A percentile compares a stretch with the other conserved stretches of the same genome.
These are phyloP conservation scores for Talaromyces liani DNA, from an alignment of 495 filamentous ascomycete species.

Conservation along the genomic window DNA sequence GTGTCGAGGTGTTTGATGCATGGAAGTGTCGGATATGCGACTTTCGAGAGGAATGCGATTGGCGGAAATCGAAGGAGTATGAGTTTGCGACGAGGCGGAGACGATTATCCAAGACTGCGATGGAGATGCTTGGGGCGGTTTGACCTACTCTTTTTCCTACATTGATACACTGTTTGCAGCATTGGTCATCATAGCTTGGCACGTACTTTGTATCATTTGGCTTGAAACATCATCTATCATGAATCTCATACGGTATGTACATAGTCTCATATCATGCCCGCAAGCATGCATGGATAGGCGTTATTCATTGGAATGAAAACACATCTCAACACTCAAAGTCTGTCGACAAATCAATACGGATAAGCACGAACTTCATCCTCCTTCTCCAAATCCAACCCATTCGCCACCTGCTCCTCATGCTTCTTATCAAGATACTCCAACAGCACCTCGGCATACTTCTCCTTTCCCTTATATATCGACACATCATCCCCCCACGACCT, in stretches of 20 bases:
- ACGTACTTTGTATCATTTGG: background rate
- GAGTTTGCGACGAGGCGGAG: conserved; percentile 25
- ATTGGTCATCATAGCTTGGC: background rate
- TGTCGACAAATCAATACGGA: conserved; percentile 21
- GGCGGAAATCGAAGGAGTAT: conserved; percentile 46
- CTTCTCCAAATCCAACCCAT: conserved; percentile 52
- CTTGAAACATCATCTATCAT: background rate
- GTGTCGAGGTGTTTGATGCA: conserved; percentile 80
- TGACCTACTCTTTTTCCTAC: no score
- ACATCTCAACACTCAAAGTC: background rate
- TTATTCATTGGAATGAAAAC: background rate
- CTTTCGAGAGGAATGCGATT: conserved; percentile 53
- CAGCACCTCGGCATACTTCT: conserved; percentile 69
- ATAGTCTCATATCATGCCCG: background rate
- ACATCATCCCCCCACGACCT: conserved; percentile 88
- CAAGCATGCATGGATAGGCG: background rate
- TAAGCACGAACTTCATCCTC: conserved; percentile 53
- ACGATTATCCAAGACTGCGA: conserved; percentile 2
- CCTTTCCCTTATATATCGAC: conserved; percentile 73
- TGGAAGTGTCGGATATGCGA: conserved; percentile 76
- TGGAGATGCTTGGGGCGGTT: conserved; percentile 1
- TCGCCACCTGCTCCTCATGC: conserved; percentile 67
- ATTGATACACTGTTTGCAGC: background rate
- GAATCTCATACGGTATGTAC: background rate
- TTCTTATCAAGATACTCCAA: conserved; percentile 76